Conservation (phyloP, 129 eudicot genomes). For the Lactuca sativa region DNA sequence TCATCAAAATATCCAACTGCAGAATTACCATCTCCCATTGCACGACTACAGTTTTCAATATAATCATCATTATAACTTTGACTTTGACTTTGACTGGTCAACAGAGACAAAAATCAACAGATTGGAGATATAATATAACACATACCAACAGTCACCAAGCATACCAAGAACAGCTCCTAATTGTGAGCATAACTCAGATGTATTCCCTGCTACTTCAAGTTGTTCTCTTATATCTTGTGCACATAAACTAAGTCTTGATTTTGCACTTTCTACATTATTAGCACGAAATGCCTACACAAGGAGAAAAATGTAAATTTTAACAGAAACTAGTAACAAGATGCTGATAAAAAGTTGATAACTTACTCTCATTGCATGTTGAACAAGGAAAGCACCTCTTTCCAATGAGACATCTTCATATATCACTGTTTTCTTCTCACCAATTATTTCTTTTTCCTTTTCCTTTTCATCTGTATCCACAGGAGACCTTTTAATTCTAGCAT, state of each 20-base stretch:
- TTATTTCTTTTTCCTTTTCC: conserved; percentile 56
- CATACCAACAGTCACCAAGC: conserved; percentile 98
- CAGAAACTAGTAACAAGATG: conserved; percentile 14
- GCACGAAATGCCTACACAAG: conserved; percentile 84
- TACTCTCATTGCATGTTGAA: conserved; percentile 98
- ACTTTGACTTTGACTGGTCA: no score
- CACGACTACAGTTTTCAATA: conserved; percentile 55
- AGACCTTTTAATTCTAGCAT: conserved; percentile 88
- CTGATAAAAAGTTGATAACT: conserved; percentile 21
- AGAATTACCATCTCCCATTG: conserved; percentile 71
- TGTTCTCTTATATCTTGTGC: conserved; percentile 86
- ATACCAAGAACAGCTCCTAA: conserved; percentile 92
- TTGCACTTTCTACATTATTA: conserved; percentile 90
- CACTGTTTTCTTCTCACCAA: conserved; percentile 63
- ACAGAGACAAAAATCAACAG: background rate
- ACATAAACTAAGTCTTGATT: conserved; percentile 82
- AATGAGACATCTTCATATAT: conserved; percentile 92
- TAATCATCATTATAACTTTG: background rate
- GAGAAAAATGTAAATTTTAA: background rate
- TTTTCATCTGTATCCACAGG: conserved; percentile 55
- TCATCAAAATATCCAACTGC: conserved; percentile 84
- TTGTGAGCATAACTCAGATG: conserved; percentile 89
- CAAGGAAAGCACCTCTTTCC: conserved; percentile 91
- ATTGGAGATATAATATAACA: conserved; percentile 7
- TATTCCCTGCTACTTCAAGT: conserved; percentile 58